A percentile compares a stretch with the other conserved stretches of the same genome.
phyloP scores from a whole-genome alignment of 768 basidiomycete species.

The Neoboletus subvelutipes region DNA sequence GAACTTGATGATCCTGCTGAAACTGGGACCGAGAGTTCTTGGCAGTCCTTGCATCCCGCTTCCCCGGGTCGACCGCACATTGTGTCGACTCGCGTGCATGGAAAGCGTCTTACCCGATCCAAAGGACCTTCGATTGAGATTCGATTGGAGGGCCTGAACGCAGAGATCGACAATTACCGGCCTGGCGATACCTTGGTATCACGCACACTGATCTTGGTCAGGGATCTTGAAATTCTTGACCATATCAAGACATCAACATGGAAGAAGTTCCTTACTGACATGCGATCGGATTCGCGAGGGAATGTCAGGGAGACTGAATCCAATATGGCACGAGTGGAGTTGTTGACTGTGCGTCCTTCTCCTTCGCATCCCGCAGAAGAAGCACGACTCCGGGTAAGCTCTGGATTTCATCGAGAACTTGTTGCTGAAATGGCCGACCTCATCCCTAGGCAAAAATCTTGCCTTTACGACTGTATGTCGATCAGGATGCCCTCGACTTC shows the following conservation, averaged over 20 bases:
- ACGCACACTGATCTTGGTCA: slow-evolving; percentile 63
- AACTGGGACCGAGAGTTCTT: slow-evolving; percentile 77
- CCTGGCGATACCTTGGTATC: slow-evolving; percentile 59
- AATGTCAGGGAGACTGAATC: slow-evolving; percentile 90
- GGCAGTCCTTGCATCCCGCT: slow-evolving; percentile 77
- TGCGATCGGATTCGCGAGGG: slow-evolving; percentile 82
- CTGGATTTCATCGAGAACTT: neutral
- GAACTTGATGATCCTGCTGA: slow-evolving; percentile 79
- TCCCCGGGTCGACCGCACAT: slow-evolving; percentile 43
- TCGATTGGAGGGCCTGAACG: slow-evolving; percentile 58
- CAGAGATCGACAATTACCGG: slow-evolving; percentile 65
- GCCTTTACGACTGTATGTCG: slow-evolving; percentile 89
- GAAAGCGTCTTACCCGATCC: slow-evolving; percentile 67
- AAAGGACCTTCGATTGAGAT: slow-evolving; percentile 84
- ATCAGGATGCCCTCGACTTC: slow-evolving; percentile 98
- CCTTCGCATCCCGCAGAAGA: slow-evolving; percentile 69
- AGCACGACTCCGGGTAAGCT: slow-evolving; percentile 60
- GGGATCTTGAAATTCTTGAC: slow-evolving; percentile 86
- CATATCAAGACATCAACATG: slow-evolving; percentile 98
- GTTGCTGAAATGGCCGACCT: neutral
- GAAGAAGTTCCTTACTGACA: slow-evolving; percentile 92
- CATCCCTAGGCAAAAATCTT: slow-evolving; percentile 75
- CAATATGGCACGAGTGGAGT: slow-evolving; percentile 88
- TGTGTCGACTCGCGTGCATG: slow-evolving; percentile 42
- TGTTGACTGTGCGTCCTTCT: slow-evolving; percentile 72